Conservation (phyloP, 257 asterid species). For the Solanum piurae region DNA sequence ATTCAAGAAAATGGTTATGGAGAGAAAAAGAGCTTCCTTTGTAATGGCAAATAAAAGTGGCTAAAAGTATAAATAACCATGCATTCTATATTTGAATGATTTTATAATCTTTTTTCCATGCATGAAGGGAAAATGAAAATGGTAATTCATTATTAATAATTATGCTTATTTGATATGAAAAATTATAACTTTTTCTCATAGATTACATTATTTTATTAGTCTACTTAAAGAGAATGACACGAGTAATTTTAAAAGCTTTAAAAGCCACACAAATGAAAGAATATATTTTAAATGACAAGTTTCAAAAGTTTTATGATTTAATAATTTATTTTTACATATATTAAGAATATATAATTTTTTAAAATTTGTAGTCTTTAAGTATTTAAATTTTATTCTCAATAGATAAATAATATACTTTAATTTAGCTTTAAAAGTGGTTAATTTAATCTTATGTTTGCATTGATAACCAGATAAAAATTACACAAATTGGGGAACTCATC, state of each 20-base stretch:
- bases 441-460: background rate
- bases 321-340: too few relatives aligned
- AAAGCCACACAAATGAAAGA: background rate
- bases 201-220: too few relatives aligned
- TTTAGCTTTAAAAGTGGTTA: background rate
- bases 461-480: background rate
- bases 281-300: background rate
- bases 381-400: background rate
- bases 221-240: background rate
- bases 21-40: background rate
- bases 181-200: too few relatives aligned
- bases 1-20: background rate
- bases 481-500: background rate
- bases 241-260: background rate
- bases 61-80: background rate
- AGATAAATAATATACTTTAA: background rate
- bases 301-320: too few relatives aligned
- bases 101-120: background rate
- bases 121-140: background rate
- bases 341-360: too few relatives aligned
- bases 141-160: background rate
- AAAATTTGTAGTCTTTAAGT: too few relatives aligned
- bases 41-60: constrained; percentile 4
- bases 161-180: background rate
- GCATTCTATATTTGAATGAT: background rate